Base-by-base conservation (phyloP, 352 stramenopile species). In the Phytopythium vexans region DNA sequence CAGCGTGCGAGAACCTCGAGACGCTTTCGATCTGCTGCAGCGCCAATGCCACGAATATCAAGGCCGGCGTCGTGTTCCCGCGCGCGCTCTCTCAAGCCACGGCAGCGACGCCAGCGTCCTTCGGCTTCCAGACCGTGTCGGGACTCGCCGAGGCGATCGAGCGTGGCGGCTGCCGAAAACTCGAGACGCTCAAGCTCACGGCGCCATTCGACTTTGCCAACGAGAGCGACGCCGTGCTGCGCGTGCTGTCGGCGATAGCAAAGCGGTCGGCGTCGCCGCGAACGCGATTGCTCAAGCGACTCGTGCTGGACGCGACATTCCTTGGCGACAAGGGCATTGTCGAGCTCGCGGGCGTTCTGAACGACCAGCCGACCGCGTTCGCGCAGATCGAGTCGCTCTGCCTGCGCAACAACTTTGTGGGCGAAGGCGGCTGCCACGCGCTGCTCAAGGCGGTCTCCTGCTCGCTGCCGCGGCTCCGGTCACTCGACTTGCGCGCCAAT, bases 351-450 rank as follows among this genome's bases (percentile, higher is more conserved):
- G 45, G 49, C 3, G 27, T 85, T 5, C 55, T 89, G 31, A 48
- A 70, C 32, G 56, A 8, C 0, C 39, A 56, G 7, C 39, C 53
- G 1, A 8, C 32, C 11, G 64, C 54, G 8, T 88, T 87, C 39
- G 8, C 46, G 2, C 34, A 63, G 14, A 50, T 90, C 3, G 37
- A 71, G 42, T 66, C 40, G 33, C 55, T 90, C 34, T 57, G 54
- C 1, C 52, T 88, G 11, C 64, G 74, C 35, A 80, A 81, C 41
- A 90, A 90, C 46, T 90, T 87, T 51, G 64, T 85, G n/a, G 79
- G 79, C 6, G 74, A 86, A 53, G 66, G 66, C 3, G 75, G 77
- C 6, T 68, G 65, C 16, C 49, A 65, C 1, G 56, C 60, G 7
- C 56, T 90, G 14, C 57, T 76, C 6, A 43, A 66, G 32, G 49